phyloP scores from a whole-genome alignment of 306 rosid genomes.

The Fragaria ananassa region DNA sequence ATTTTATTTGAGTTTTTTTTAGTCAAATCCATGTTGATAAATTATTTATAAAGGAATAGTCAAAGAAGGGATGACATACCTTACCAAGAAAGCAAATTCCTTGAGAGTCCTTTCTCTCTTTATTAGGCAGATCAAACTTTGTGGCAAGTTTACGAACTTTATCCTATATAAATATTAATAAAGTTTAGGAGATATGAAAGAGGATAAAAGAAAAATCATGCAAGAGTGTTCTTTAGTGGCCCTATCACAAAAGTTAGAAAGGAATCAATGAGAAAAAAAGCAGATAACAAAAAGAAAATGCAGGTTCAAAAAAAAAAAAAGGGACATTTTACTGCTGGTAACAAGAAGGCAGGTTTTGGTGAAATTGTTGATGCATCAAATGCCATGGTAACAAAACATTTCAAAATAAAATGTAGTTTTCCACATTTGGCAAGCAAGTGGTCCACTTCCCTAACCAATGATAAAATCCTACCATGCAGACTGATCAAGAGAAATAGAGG shows the following conservation, averaged over 20 bases:
- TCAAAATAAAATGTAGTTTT: not conserved
- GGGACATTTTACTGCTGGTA: not conserved
- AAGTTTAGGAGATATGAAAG: conserved; percentile 7
- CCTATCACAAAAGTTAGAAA: not conserved
- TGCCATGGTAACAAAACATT: not conserved
- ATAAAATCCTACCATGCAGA: not conserved
- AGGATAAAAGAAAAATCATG: not conserved
- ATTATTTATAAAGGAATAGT: not conserved
- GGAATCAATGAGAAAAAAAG: not conserved
- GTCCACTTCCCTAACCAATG: not conserved
- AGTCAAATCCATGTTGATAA: not conserved
- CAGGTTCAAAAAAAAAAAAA: not conserved
- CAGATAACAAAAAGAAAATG: not conserved
- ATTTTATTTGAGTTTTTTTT: not conserved
- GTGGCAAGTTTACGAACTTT: conserved; percentile 89
- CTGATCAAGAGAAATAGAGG: not conserved
- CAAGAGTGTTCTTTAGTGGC: not conserved
- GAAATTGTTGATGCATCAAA: not conserved
- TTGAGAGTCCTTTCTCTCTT: conserved; percentile 92
- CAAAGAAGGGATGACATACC: conserved; percentile 36
- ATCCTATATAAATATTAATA: conserved; percentile 47
- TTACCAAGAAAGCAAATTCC: conserved; percentile 98
- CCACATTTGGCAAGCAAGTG: not conserved
- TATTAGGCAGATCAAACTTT: conserved; percentile 76
- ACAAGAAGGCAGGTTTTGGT: not conserved